phyloP scores from a whole-genome alignment of 2,329 filamentous ascomycete species.

The Cercospora brassicicola region DNA sequence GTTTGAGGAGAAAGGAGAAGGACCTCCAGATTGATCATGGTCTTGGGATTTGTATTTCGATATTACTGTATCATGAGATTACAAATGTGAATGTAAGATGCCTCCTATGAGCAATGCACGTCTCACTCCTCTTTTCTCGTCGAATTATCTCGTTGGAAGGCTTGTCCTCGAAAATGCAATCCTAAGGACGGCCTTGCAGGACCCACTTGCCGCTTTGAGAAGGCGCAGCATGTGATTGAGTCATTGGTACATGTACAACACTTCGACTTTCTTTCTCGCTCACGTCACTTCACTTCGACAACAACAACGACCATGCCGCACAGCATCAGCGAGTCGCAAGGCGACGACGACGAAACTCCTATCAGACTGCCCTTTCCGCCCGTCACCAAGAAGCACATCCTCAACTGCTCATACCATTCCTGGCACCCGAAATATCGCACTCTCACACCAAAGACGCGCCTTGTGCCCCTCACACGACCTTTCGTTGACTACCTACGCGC shows the following conservation, averaged over 20 bases:
- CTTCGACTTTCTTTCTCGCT: background rate
- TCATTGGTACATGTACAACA: background rate
- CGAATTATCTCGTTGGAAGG: background rate
- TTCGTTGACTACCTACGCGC: conserved; percentile 87
- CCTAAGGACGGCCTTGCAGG: background rate
- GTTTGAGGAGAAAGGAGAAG: background rate
- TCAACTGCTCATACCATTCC: conserved; percentile 89
- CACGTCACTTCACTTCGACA: background rate
- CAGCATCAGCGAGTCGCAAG: background rate
- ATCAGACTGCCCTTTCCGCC: conserved; percentile 70
- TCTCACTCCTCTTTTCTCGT: background rate
- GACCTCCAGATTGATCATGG: background rate
- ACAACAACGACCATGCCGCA: conserved; percentile 4
- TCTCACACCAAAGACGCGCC: conserved; percentile 79
- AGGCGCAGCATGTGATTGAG: conserved; percentile 6
- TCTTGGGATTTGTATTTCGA: background rate
- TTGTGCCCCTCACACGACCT: conserved; percentile 71
- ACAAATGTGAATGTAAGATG: background rate
- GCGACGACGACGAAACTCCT: background rate
- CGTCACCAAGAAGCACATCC: conserved; percentile 79
- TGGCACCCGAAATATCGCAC: conserved; percentile 87
- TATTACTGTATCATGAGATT: background rate
- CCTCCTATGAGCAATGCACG: background rate
- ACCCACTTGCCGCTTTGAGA: background rate
- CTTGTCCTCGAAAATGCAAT: background rate